Conservation (phyloP, 129 eudicot genomes). For the Calendula officinalis region DNA sequence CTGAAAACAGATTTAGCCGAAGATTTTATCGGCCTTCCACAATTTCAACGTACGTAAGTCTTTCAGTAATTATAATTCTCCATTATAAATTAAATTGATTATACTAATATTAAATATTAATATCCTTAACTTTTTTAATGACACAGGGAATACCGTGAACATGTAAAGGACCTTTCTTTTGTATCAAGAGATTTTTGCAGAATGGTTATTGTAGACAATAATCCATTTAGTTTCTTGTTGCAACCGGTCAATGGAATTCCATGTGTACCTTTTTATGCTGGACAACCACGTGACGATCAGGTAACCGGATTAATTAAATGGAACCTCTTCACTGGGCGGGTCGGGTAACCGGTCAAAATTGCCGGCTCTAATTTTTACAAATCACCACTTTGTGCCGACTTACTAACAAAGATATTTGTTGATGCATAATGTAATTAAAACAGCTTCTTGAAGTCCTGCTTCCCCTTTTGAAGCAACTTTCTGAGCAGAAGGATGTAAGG, state of each 20-base stretch:
- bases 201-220: conserved; percentile 87
- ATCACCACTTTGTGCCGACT: too few relatives aligned
- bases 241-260: conserved; percentile 96
- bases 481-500: conserved; percentile 79
- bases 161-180: conserved; percentile 87
- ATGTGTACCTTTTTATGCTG: conserved; percentile 93
- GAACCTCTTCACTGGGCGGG: background rate
- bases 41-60: conserved; percentile 74
- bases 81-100: background rate
- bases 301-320: conserved; percentile 28
- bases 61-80: background rate
- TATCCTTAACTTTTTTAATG: too few relatives aligned
- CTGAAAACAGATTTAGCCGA: conserved; percentile 54
- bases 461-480: conserved; percentile 88
- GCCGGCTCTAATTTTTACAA: too few relatives aligned
- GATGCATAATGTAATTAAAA: background rate
- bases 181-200: conserved; percentile 70
- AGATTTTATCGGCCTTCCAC: conserved; percentile 96
- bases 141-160: conserved; percentile 90
- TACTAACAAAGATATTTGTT: conserved; percentile 8
- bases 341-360: too few relatives aligned
- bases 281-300: conserved; percentile 96
- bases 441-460: conserved; percentile 94
- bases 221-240: conserved; percentile 98
- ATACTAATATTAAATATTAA: conserved; percentile 3